A percentile compares a stretch with the other conserved stretches of the same genome.
phyloP scores from a whole-genome alignment of 495 filamentous ascomycete genomes.

The Talaromyces liani region DNA sequence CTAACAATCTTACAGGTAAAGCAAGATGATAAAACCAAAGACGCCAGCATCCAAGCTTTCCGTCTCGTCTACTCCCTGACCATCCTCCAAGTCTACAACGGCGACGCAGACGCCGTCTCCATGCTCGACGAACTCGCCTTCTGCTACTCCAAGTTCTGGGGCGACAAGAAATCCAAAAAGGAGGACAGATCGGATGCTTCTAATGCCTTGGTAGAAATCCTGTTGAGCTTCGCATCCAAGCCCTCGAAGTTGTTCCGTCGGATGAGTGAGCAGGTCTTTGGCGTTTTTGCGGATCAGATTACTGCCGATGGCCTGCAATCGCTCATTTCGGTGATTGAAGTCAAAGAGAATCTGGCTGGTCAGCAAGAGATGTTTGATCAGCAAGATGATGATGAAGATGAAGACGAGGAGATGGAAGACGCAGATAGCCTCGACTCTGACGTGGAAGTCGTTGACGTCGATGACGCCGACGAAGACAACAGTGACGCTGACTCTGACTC shows the following conservation, averaged over 20 bases:
- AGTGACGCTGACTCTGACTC: slow-evolving; percentile 27
- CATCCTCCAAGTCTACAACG: slow-evolving; percentile 82
- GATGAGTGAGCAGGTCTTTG: slow-evolving; percentile 80
- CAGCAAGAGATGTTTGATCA: slow-evolving; percentile 81
- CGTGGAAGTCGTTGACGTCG: slow-evolving; percentile 37
- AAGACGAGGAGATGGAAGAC: slow-evolving; percentile 28
- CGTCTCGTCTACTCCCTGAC: slow-evolving; percentile 79
- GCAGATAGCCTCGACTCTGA: slow-evolving; percentile 29
- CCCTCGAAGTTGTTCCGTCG: slow-evolving; percentile 79
- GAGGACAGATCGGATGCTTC: slow-evolving; percentile 54
- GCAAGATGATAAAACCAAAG: slow-evolving; percentile 19
- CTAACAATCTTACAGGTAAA: slow-evolving; percentile 22
- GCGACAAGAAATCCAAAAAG: slow-evolving; percentile 35
- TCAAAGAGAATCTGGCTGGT: slow-evolving; percentile 73
- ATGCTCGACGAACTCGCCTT: slow-evolving; percentile 68
- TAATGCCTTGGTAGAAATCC: slow-evolving; percentile 74
- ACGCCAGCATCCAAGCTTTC: slow-evolving; percentile 48
- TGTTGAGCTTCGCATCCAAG: slow-evolving; percentile 81
- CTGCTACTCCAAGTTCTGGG: slow-evolving; percentile 58
- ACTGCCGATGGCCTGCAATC: slow-evolving; percentile 66
- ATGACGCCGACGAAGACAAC: slow-evolving; percentile 24
- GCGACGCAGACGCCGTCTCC: slow-evolving; percentile 71
- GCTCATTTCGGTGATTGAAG: slow-evolving; percentile 59
- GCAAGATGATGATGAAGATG: slow-evolving; percentile 50
- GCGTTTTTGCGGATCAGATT: slow-evolving; percentile 63